Evolutionary conservation across 352 stramenopile genomes (phyloP).

Genomic region (Phytophthora macrochlamydospora): DNA sequence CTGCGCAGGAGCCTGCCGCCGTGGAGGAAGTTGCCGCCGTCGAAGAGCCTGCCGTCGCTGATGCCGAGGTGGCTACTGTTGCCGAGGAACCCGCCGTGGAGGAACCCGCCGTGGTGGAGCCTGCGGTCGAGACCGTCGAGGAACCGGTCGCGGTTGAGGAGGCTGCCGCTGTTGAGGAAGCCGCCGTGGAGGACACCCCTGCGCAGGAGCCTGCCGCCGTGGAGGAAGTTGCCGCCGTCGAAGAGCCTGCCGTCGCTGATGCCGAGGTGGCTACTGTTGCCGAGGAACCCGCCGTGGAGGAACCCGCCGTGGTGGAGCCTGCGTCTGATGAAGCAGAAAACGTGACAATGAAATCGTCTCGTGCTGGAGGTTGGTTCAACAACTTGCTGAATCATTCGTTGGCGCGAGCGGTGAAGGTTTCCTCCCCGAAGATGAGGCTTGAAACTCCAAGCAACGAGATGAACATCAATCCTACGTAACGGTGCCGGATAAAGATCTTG

Average conservation of each 20-base stretch:
- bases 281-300: background rate
- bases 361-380: background rate
- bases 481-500: too few species aligned
- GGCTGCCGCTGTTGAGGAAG: background rate
- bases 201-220: conserved; percentile 1
- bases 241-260: background rate
- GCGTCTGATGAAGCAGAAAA: background rate
- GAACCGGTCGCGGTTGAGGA: background rate
- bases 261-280: background rate
- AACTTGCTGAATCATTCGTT: background rate
- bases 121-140: background rate
- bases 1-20: background rate
- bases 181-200: background rate
- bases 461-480: too few species aligned
- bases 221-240: background rate
- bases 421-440: background rate
- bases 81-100: background rate
- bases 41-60: background rate
- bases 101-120: background rate
- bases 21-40: background rate
- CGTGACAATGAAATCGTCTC: background rate
- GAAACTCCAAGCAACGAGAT: too few species aligned
- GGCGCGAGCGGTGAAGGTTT: background rate
- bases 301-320: background rate
- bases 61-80: background rate